Base-by-base conservation (phyloP, 208 protist species). In the Leishmania braziliensis region DNA sequence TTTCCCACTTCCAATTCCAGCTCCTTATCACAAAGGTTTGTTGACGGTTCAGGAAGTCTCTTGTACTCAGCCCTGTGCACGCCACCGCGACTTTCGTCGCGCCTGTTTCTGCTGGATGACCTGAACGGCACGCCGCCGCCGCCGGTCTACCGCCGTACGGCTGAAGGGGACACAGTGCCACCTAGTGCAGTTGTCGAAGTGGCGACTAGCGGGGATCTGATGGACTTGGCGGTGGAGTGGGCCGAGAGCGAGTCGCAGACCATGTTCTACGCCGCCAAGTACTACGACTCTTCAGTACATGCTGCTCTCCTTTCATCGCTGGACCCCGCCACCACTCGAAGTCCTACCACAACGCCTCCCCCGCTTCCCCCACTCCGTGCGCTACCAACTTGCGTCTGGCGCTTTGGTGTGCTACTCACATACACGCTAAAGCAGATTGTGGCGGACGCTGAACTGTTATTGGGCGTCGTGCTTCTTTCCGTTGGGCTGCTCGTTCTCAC, bases 251-350 rank as follows among this genome's bases (percentile, higher is more conserved):
- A 88, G 66, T 74, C 80, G 23, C 79, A 86, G 51, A 95, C 88
- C 46, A 75, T 88, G 74, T 91, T 87, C 75, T 95, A 92, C 77
- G 84, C 89, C 54, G 84, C 87, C 60, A 91, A 92, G 75, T 95
- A 86, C 69, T 92, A 87, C 78, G 88, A 93, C 65, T 92, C 89
- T 16, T 14, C 63, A 33, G 39, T 84, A 53, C 84, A 87, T 72
- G 54, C 63, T 29, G 50, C 68, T 33, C 63, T 94, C 26, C 16
- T 88, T n/a, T 80, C 79, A 36, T 16, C 74, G n/a, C 77, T 84
- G 23, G 63, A 78, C 39, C 8, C 33, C 14, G 75, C 9, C 29
- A 48, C 39, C 62, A 16, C 50, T 46, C 73, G 14, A 79, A 71
- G 76, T n/a, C 12, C 4, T 46, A 20, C 53, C 10, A 51, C 33